These are phyloP conservation scores for Neofusicoccum kwambonambiense DNA, from an alignment of 2,329 filamentous ascomycete genomes.

Conservation along the genomic window DNA sequence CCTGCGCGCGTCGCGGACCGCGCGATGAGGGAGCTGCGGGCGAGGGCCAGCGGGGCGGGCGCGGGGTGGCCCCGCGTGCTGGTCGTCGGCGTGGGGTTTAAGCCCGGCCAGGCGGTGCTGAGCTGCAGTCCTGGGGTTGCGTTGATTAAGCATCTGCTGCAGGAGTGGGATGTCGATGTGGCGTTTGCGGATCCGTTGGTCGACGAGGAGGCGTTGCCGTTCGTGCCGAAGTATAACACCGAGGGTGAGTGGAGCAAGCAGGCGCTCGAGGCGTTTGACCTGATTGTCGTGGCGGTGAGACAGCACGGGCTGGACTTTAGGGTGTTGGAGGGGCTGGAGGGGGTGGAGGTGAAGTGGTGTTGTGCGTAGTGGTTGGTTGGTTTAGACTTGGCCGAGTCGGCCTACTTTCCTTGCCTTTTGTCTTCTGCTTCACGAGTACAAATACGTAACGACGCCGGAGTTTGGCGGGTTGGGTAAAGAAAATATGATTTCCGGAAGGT, in stretches of 20 bases:
- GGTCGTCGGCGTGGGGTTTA: slow-evolving; percentile 54
- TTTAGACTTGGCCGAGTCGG: not conserved
- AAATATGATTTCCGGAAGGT: no score
- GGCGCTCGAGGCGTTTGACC: slow-evolving; percentile 43
- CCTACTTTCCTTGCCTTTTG: not conserved
- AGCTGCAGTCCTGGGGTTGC: slow-evolving; percentile 50
- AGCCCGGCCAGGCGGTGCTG: slow-evolving; percentile 48
- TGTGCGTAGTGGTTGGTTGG: not conserved
- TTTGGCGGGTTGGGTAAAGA: no score
- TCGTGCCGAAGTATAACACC: slow-evolving; percentile 42
- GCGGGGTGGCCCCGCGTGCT: slow-evolving; percentile 43
- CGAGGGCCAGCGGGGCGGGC: not conserved
- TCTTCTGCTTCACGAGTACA: not conserved
- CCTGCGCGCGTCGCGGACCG: slow-evolving; percentile 35
- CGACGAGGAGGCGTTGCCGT: slow-evolving; percentile 43
- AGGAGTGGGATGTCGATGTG: slow-evolving; percentile 43
- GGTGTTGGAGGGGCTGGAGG: slow-evolving; percentile 37
- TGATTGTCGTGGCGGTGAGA: slow-evolving; percentile 46
- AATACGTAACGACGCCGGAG: no score
- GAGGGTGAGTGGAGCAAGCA: slow-evolving; percentile 40
- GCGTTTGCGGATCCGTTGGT: slow-evolving; percentile 48
- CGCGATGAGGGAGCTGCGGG: not conserved
- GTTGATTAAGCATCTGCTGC: slow-evolving; percentile 35
- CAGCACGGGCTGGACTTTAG: slow-evolving; percentile 45
- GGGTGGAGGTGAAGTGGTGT: slow-evolving; percentile 31